These are phyloP conservation scores for Phytophthora citricola DNA, from an alignment of 352 stramenopile species.

Conservation along the genomic window DNA sequence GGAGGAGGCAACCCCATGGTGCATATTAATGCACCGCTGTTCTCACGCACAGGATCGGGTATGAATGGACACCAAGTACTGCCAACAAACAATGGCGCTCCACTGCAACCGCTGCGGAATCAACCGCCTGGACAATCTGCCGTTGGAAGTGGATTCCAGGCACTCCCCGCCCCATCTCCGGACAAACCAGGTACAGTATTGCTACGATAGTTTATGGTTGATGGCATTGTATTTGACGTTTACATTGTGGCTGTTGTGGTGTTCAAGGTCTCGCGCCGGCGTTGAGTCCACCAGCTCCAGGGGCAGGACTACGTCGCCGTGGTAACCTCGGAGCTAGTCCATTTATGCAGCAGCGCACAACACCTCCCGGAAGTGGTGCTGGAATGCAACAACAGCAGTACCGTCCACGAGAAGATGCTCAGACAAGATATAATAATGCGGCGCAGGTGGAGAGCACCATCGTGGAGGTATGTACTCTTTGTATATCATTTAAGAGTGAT, in stretches of 20 bases:
- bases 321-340: constrained; percentile 67
- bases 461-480: constrained; percentile 60
- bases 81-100: constrained; percentile 26
- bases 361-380: constrained; percentile 29
- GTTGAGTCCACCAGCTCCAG: constrained; percentile 30
- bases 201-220: constrained; percentile 1
- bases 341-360: constrained; percentile 76
- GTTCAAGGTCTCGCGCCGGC: constrained; percentile 15
- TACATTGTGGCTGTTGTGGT: constrained; percentile 3
- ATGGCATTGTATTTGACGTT: neutral
- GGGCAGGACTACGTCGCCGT: constrained; percentile 62
- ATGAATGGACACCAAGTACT: constrained; percentile 28
- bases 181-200: constrained; percentile 33
- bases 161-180: constrained; percentile 17
- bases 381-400: constrained; percentile 65
- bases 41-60: constrained; percentile 49
- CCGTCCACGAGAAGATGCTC: constrained; percentile 69
- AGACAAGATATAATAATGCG: constrained; percentile 79
- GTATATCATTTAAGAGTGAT: too few species aligned
- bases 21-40: constrained; percentile 83
- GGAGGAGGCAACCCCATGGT: constrained; percentile 75
- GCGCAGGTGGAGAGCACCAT: constrained; percentile 86
- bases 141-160: constrained; percentile 25
- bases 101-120: constrained; percentile 32
- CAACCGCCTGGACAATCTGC: constrained; percentile 19